These are phyloP conservation scores for Olyra latifolia DNA, from an alignment of 176 grass and related monocot species.

Conservation along the genomic window DNA sequence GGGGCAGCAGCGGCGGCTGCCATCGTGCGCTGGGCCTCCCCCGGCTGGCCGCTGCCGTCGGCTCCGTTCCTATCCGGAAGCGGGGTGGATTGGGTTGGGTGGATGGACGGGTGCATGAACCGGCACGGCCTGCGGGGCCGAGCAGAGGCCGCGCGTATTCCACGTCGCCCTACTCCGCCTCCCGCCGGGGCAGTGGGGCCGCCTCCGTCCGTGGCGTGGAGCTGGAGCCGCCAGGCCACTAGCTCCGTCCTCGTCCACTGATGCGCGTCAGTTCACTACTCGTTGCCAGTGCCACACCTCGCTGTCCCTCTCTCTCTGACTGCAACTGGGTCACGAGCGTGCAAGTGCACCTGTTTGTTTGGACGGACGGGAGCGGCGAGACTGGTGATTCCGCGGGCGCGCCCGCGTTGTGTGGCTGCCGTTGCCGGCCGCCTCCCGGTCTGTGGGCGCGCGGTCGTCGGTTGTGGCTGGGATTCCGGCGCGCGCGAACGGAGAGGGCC, in stretches of 20 bases:
- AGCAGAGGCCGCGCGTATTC: constrained; percentile 32
- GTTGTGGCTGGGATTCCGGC: too few relatives aligned
- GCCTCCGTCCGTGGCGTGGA: constrained; percentile 24
- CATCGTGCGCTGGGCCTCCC: background rate
- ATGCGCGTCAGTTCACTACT: too few relatives aligned
- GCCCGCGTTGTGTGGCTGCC: constrained; percentile 23
- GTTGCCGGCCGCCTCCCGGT: background rate
- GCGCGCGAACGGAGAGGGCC: background rate
- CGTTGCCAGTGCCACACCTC: background rate
- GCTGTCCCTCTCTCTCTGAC: background rate
- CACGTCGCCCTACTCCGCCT: constrained; percentile 39
- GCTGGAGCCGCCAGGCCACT: constrained; percentile 9
- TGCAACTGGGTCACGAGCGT: background rate
- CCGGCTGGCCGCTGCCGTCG: background rate
- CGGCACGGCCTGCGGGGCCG: background rate
- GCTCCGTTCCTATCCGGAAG: constrained; percentile 32
- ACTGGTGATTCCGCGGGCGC: constrained; percentile 1
- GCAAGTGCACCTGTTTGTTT: background rate
- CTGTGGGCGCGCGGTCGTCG: background rate
- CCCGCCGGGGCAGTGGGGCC: constrained; percentile 3
- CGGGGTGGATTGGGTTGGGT: background rate
- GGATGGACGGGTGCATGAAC: background rate
- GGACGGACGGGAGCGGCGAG: background rate
- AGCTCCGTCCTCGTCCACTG: background rate
- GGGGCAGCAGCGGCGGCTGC: background rate